These are phyloP conservation scores for Asterochloris erici DNA, from an alignment of 139 green algal species.

Conservation along the genomic window DNA sequence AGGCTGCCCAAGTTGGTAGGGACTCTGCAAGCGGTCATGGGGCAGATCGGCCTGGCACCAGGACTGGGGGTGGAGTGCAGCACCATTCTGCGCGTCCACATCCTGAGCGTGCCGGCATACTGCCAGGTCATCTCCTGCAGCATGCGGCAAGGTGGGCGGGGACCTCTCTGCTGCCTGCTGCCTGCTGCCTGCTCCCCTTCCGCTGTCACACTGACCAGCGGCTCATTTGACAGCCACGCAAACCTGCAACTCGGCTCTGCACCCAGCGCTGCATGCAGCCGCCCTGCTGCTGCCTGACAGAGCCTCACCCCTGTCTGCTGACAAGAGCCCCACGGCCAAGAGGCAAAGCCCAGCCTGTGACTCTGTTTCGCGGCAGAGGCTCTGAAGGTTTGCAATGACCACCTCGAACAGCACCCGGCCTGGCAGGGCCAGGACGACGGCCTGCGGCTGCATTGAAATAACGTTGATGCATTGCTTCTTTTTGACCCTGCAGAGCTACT, in stretches of 20 bases:
- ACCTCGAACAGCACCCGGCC: no score
- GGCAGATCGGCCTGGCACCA: constrained; percentile 14
- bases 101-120: constrained; percentile 34
- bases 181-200: not conserved
- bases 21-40: constrained; percentile 36
- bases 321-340: not conserved
- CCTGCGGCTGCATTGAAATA: not conserved
- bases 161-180: not conserved
- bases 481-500: constrained; percentile 23
- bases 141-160: constrained; percentile 24
- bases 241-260: no score
- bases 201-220: no score
- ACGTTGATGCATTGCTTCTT: not conserved
- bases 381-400: not conserved
- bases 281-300: not conserved
- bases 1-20: constrained; percentile 28
- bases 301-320: not conserved
- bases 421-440: not conserved
- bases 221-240: no score
- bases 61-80: constrained; percentile 31
- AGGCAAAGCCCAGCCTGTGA: not conserved
- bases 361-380: not conserved
- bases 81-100: constrained; percentile 29
- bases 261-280: no score
- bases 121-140: constrained; percentile 9